Percentiles rank a stretch among this genome's conserved stretches.
These are phyloP conservation scores for Escallonia herrerae DNA, from an alignment of 129 eudicot species.

Conservation along the genomic window DNA sequence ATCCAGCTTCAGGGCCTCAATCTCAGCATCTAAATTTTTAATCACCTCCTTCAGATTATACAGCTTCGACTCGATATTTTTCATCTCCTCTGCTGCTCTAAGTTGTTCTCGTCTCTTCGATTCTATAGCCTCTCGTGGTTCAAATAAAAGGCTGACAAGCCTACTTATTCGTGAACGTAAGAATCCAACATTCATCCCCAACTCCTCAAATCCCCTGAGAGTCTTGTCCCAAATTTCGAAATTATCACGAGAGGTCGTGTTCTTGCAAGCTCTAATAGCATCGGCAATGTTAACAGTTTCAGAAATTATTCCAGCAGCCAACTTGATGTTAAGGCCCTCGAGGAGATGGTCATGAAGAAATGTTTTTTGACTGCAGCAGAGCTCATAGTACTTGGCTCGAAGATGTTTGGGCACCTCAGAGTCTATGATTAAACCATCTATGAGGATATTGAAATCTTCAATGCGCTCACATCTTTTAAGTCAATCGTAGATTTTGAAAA, in stretches of 20 bases:
- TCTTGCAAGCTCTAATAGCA: slow-evolving; percentile 48
- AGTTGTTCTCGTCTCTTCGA: slow-evolving; percentile 24
- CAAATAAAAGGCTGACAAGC: slow-evolving; percentile 27
- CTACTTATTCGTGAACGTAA: slow-evolving; percentile 33
- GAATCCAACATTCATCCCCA: slow-evolving; percentile 66
- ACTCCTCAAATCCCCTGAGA: slow-evolving; percentile 48
- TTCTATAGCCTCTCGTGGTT: slow-evolving; percentile 21
- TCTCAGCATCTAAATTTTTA: slow-evolving; percentile 35
- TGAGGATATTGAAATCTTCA: slow-evolving; percentile 42
- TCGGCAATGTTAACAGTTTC: slow-evolving; percentile 65
- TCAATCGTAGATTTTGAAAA: slow-evolving; percentile 37
- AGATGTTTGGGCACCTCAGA: slow-evolving; percentile 44
- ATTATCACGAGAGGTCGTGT: slow-evolving; percentile 23
- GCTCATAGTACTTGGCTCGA: slow-evolving; percentile 50
- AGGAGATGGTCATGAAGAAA: slow-evolving; percentile 53
- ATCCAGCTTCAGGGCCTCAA: slow-evolving; percentile 29
- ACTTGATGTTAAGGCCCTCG: slow-evolving; percentile 45
- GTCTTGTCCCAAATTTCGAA: slow-evolving; percentile 53
- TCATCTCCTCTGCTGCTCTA: slow-evolving; percentile 33
- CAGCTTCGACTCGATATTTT: slow-evolving; percentile 27
- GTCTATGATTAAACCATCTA: slow-evolving; percentile 56
- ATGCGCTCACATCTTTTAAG: slow-evolving; percentile 37
- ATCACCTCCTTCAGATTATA: slow-evolving; percentile 23
- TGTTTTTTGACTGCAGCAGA: slow-evolving; percentile 51
- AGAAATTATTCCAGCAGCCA: slow-evolving; percentile 49